A percentile compares a stretch with the other conserved stretches of the same genome.
phyloP scores from a whole-genome alignment of 1,284 basidiomycete genomes.

The Inonotus obliquus region DNA sequence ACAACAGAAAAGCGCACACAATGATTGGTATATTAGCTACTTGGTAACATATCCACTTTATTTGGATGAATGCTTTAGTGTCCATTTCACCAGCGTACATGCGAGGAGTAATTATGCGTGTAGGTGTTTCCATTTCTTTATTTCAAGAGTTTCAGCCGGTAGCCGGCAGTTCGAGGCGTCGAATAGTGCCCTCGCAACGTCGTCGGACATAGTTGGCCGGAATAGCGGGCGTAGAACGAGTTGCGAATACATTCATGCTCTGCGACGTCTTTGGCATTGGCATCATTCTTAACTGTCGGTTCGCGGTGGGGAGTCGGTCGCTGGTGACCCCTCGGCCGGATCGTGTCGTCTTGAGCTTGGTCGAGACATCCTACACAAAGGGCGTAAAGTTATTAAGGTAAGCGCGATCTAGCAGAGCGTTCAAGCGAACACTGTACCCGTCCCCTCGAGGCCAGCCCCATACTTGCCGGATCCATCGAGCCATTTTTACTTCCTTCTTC shows the following conservation, averaged over 20 bases:
- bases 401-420: constrained; percentile 8
- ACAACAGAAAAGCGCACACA: neutral
- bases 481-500: constrained; percentile 84
- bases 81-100: neutral
- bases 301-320: constrained; percentile 17
- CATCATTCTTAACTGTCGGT: constrained; percentile 15
- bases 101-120: neutral
- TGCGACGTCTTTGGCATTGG: neutral
- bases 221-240: neutral
- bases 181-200: constrained; percentile 6
- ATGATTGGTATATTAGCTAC: neutral
- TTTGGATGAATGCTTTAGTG: neutral
- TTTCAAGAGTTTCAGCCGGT: constrained; percentile 1
- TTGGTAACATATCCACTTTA: constrained; percentile 2
- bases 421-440: constrained; percentile 20
- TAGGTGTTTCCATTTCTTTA: neutral
- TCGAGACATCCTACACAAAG: constrained; percentile 8
- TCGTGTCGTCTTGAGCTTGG: constrained; percentile 19
- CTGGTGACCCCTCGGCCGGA: constrained; percentile 14
- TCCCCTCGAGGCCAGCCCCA: constrained; percentile 67
- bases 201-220: neutral
- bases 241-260: constrained; percentile 3
- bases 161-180: constrained; percentile 12
- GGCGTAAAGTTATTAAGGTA: constrained; percentile 9
- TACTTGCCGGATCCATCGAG: constrained; percentile 85